Evolutionary conservation across 768 basidiomycete species (phyloP), one percentile per base, ranked within the genome.

Genomic region (Pleurotus pulmonarius): DNA sequence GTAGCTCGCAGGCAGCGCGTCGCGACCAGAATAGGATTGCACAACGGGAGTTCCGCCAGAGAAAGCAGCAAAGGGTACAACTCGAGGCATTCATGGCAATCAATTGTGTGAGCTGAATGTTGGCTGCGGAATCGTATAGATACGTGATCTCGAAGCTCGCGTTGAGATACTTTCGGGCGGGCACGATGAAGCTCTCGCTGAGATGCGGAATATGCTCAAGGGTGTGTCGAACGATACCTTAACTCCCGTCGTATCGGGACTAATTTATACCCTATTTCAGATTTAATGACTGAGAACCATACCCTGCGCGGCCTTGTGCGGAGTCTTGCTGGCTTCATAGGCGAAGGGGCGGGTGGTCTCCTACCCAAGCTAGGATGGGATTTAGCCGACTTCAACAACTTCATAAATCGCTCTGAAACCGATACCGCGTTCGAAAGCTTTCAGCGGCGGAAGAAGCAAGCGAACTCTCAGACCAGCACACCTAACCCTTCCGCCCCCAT

Each of bases 111-210:
- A 34, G 29, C 29, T 34, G 29, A 34, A 34, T 34, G 29, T 34
- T 34, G 29, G 29, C 29, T 34, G 29, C 29, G 46, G 37, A 49
- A 55, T 56, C 55, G 58, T 41, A 48, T 63, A 97, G 92, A 94
- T 97, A 70, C 90, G 94, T 18, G 94, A 97, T 72, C 83, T 97
- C 38, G 94, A 97, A 73, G 94, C 94, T 16, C 84, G 91, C 45
- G 92, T 97, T n/a, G 94, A 95, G 71, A 86, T 97, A 6, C 80
- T 97, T 15, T 96, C 94, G 4, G 93, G 92, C 16, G 91, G 90
- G 41, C 87, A 93, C 64, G 94, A 94, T 77, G 92, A 96, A 70
- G 86, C 92, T 5, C 74, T 92, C 55, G 83, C 82, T 25, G 89
- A 94, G 69, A 81, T 94, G 80, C 79, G 88, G 57, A 86, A 88